Evolutionary conservation across 306 rosid species (phyloP), one percentile per base, ranked within the genome.

Genomic region (Ceratonia siliqua): DNA sequence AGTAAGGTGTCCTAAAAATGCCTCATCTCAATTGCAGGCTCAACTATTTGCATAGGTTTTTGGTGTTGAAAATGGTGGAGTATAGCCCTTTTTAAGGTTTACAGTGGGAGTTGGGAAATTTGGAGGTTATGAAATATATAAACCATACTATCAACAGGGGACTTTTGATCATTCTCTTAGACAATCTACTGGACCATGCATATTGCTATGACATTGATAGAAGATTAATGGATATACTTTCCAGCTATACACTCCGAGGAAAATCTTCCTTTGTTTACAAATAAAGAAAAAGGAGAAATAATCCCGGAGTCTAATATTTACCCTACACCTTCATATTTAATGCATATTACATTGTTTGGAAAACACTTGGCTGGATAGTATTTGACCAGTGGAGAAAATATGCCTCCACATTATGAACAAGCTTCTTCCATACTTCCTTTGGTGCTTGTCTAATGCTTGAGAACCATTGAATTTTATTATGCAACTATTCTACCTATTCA

Each of bases 351-450:
- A n/a, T 48, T 48, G 22, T 46, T 46, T 36, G 42, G 21, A 4
- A 15, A 46, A n/a, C 2, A n/a, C 2, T 46, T n/a, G 38, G 22
- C 36, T 72, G 55, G 18, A 14, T 54, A 30, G 46, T 28, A 43
- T 58, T 73, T 21, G 45, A 24, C 24, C 27, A 3, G 30, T 20
- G 38, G 61, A 3, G 25, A 17, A 20, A 20, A n/a, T n/a, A n/a
- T n/a, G n/a, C n/a, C n/a, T n/a, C n/a, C n/a, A n/a, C n/a, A n/a
- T n/a, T n/a, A n/a, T n/a, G n/a, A n/a, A n/a, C 11, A 33, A 48
- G 50, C 48, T 33, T 38, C 12, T 48, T 49, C 22, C 72, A 14
- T 75, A 41, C 42, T 75, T 75, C 73, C 46, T 39, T 75, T 27
- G 35, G 38, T 52, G 38, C 68, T 27, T 66, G 69, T 57, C 41